A percentile compares a stretch with the other conserved stretches of the same genome.
Conservation (phyloP, 495 filamentous ascomycete genomes). For the Aspergillus affinis region DNA sequence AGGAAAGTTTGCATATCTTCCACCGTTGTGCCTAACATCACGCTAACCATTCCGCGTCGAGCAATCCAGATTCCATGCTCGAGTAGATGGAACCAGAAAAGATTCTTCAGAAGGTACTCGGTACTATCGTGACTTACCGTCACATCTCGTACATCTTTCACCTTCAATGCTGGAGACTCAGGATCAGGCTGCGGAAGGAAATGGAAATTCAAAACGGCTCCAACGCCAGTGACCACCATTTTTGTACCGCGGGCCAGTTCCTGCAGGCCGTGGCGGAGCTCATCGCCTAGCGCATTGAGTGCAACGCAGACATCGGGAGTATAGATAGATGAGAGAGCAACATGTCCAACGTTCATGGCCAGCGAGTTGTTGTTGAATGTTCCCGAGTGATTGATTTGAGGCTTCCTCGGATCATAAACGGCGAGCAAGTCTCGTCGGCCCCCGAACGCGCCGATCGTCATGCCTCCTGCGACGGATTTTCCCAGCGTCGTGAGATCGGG, state of each 20-base stretch:
- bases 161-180: conserved; percentile 16
- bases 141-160: conserved; percentile 2
- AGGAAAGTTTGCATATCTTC: conserved; percentile 41
- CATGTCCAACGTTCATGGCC: conserved; percentile 52
- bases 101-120: conserved; percentile 32
- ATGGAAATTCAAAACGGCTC: conserved; percentile 21
- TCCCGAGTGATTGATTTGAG: conserved; percentile 50
- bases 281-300: conserved; percentile 23
- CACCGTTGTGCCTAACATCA: conserved; percentile 41
- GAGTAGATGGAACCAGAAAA: conserved; percentile 53
- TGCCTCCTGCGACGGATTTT: conserved; percentile 63
- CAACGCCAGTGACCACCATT: conserved; percentile 22
- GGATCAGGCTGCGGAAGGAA: conserved; percentile 6
- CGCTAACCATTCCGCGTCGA: conserved; percentile 38
- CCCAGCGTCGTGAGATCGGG: conserved; percentile 63
- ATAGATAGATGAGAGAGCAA: conserved; percentile 15
- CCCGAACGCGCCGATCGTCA: conserved; percentile 64
- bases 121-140: not conserved
- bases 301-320: conserved; percentile 15
- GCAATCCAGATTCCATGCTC: conserved; percentile 49
- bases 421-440: conserved; percentile 54
- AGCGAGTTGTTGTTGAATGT: conserved; percentile 71
- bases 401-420: conserved; percentile 51
- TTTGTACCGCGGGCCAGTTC: conserved; percentile 13
- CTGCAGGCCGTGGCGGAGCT: conserved; percentile 6